A percentile compares a stretch with the other conserved stretches of the same genome.
Evolutionary conservation across 2,329 filamentous ascomycete genomes (phyloP).

Genomic region (Aspergillus hortae): DNA sequence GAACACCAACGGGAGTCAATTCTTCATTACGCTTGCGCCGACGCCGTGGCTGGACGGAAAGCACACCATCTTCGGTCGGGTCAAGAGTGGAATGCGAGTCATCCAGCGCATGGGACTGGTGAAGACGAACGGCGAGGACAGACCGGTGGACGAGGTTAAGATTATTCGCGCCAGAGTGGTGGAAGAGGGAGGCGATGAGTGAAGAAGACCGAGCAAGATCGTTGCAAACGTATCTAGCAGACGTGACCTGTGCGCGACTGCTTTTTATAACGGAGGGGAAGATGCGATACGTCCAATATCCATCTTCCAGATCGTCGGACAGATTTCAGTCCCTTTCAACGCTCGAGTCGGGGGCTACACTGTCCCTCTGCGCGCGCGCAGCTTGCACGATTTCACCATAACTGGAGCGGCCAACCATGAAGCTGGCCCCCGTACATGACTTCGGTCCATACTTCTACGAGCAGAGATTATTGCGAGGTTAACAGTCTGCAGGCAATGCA

Average conservation of each 20-base stretch:
- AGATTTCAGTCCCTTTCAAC: too few relatives aligned
- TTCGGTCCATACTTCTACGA: neutral
- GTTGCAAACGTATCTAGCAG: neutral
- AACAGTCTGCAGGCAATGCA: neutral
- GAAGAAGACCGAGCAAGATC: constrained; percentile 12
- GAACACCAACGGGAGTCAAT: constrained; percentile 91
- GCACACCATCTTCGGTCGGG: constrained; percentile 92
- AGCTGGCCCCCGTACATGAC: too few relatives aligned
- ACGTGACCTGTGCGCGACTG: too few relatives aligned
- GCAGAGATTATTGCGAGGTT: neutral
- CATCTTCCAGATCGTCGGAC: too few relatives aligned
- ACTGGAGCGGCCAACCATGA: too few relatives aligned
- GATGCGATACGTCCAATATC: too few relatives aligned
- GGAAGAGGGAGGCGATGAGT: constrained; percentile 54
- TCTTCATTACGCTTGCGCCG: constrained; percentile 91
- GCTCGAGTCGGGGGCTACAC: too few relatives aligned
- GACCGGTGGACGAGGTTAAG: constrained; percentile 76
- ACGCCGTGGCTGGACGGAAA: constrained; percentile 97
- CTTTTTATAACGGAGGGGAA: too few relatives aligned
- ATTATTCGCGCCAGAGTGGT: constrained; percentile 70
- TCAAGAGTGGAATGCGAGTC: constrained; percentile 77
- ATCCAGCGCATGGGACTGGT: constrained; percentile 85
- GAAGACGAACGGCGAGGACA: constrained; percentile 75
- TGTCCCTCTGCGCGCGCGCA: too few relatives aligned
- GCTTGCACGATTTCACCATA: too few relatives aligned